Evolutionary conservation across 257 asterid species (phyloP), one percentile per base, ranked within the genome.

Genomic region (Fraxinus excelsior): DNA sequence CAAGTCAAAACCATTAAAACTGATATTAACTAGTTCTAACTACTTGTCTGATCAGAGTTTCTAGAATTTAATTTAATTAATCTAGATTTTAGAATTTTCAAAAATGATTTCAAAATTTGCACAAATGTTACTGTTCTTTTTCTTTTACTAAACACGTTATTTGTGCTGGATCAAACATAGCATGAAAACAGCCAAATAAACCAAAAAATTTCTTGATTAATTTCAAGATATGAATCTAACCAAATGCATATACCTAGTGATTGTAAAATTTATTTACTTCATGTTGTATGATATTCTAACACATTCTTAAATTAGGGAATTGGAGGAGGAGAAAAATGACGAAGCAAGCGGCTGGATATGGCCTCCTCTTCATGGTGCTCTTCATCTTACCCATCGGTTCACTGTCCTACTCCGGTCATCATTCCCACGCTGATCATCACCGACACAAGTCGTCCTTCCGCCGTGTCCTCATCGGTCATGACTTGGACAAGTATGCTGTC

Each of bases 401-500:
- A 5, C 65, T 19, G 28, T 56, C 65, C 23, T 46, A 44, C 53
- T 44, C 53, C 19, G 19, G 53, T 44, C 53, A 44, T 13, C 53
- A 44, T 44, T 3, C 19, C 53, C 53, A 44, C 18, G 19, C 56
- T 46, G 56, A 46, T 16, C 51, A 42, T 42, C 56, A 46, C 5
- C 56, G 56, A 46, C 56, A 46, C n/a, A 46, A 14, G 56, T 56
- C 65, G 8, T 21, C 26, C 5, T 56, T 56, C 7, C 67, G 77
- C 23, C 40, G 78, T 3, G 70, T 65, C 35, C 71, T 76, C 29
- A 62, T 60, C 0, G 78, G 77, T 1, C 76, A 75, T 34, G 83
- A 79, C 65, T 56, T 78, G 7, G 82, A 77, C 10, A 78, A 37
- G 14, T 85, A 82, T 70, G 88, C 88, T 0, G 86, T 82, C 60